Percentiles rank a stretch among this genome's conserved stretches.
Evolutionary conservation across 2,329 filamentous ascomycete genomes (phyloP).

Genomic region (Ascochyta fabae): DNA sequence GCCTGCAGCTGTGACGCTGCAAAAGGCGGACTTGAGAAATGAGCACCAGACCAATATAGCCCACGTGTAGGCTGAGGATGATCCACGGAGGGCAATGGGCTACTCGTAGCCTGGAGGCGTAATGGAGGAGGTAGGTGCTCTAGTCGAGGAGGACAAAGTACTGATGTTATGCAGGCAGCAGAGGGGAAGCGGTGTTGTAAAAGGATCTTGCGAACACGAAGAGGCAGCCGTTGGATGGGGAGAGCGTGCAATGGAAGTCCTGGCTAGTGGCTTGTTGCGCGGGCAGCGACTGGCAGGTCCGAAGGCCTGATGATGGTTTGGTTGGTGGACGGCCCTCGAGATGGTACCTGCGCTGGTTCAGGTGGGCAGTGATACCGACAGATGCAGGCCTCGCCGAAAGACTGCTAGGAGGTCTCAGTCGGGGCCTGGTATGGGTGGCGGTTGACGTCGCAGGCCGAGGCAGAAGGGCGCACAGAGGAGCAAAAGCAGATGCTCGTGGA

Average conservation of each 20-base stretch:
- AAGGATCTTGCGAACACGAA: conserved; percentile 39
- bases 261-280: conserved; percentile 38
- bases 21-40: conserved; percentile 46
- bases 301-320: conserved; percentile 34
- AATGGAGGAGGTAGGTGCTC: conserved; percentile 34
- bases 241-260: conserved; percentile 40
- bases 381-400: conserved; percentile 54
- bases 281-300: conserved; percentile 38
- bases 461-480: conserved; percentile 49
- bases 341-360: conserved; percentile 49
- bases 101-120: conserved; percentile 40
- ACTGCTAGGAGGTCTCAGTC: conserved; percentile 53
- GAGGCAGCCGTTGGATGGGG: conserved; percentile 28
- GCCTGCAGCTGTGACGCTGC: conserved; percentile 50
- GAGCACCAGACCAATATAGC: conserved; percentile 56
- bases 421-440: conserved; percentile 48
- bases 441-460: conserved; percentile 44
- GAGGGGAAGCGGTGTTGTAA: conserved; percentile 42
- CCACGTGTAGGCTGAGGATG: conserved; percentile 55
- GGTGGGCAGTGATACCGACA: conserved; percentile 48
- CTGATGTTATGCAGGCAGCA: conserved; percentile 42
- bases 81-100: conserved; percentile 57
- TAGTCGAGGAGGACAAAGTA: conserved; percentile 43
- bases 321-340: conserved; percentile 35
- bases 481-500: conserved; percentile 48